phyloP scores from a whole-genome alignment of 2,329 filamentous ascomycete genomes.

The Cladosporium oxysporum region DNA sequence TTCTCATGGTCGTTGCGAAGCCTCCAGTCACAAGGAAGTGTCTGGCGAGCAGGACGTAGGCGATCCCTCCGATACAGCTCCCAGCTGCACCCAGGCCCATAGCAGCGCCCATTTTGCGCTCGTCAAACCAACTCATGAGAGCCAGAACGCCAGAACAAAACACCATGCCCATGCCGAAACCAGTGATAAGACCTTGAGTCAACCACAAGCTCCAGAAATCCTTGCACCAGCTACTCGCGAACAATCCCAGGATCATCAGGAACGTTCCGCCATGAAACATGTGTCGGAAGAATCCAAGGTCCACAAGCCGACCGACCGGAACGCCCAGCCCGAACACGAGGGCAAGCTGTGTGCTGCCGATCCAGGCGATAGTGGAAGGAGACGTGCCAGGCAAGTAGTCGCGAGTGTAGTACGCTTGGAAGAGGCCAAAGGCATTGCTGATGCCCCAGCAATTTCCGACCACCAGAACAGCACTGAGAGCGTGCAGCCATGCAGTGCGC shows the following conservation, averaged over 20 bases:
- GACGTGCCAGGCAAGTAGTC: slow-evolving; percentile 24
- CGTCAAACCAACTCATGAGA: slow-evolving; percentile 40
- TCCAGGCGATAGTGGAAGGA: slow-evolving; percentile 37
- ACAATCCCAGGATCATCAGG: slow-evolving; percentile 32
- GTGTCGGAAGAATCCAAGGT: slow-evolving; percentile 35
- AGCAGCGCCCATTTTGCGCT: slow-evolving; percentile 37
- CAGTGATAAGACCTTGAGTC: slow-evolving; percentile 39
- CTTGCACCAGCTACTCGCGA: slow-evolving; percentile 29
- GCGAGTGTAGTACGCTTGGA: slow-evolving; percentile 38
- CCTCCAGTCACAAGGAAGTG: slow-evolving; percentile 35
- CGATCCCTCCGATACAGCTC: slow-evolving; percentile 39
- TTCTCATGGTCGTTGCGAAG: slow-evolving; percentile 36
- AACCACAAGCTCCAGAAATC: slow-evolving; percentile 33
- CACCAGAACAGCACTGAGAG: slow-evolving; percentile 26
- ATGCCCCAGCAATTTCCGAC: slow-evolving; percentile 38
- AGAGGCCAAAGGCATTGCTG: slow-evolving; percentile 36
- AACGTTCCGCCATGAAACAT: slow-evolving; percentile 36
- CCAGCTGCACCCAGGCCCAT: slow-evolving; percentile 39
- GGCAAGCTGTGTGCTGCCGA: slow-evolving; percentile 40
- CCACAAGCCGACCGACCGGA: slow-evolving; percentile 35
- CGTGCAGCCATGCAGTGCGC: slow-evolving; percentile 31
- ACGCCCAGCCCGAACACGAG: slow-evolving; percentile 39
- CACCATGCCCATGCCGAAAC: slow-evolving; percentile 37
- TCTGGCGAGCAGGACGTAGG: slow-evolving; percentile 36
- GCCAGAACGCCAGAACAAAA: slow-evolving; percentile 36